Conservation (phyloP, 192 early-diverging fungal species). For the Rhizophagus clarus region DNA sequence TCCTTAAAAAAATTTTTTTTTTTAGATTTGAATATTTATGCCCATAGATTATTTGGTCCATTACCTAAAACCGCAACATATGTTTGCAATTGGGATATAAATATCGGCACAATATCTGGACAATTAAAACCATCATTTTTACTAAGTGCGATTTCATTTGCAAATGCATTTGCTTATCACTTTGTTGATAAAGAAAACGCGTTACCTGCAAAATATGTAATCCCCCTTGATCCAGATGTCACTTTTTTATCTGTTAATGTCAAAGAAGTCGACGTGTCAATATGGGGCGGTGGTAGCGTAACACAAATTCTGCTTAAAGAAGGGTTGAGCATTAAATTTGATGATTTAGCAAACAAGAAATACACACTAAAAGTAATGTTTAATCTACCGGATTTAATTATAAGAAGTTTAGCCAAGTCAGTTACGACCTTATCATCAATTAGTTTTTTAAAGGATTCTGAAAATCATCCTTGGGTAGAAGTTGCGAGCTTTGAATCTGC, state of each 20-base stretch:
- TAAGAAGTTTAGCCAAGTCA: constrained; percentile 54
- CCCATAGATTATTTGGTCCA: constrained; percentile 71
- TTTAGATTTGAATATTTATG: constrained; percentile 56
- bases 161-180: constrained; percentile 65
- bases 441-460: constrained; percentile 30
- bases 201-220: constrained; percentile 50
- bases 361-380: constrained; percentile 57
- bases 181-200: constrained; percentile 68
- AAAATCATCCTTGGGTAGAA: constrained; percentile 62
- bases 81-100: constrained; percentile 69
- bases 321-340: constrained; percentile 66
- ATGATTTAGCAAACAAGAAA: constrained; percentile 61
- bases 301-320: constrained; percentile 55
- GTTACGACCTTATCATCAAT: constrained; percentile 31
- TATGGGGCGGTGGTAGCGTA: constrained; percentile 56
- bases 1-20: neutral
- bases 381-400: constrained; percentile 57
- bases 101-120: constrained; percentile 62
- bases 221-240: constrained; percentile 54
- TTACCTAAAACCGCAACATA: constrained; percentile 65
- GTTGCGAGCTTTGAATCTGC: constrained; percentile 62
- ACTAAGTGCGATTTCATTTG: constrained; percentile 50
- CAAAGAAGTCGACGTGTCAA: constrained; percentile 57
- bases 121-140: constrained; percentile 67
- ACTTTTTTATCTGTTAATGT: constrained; percentile 61